phyloP scores from a whole-genome alignment of 2,329 filamentous ascomycete genomes.

The Hansfordia pulvinata region DNA sequence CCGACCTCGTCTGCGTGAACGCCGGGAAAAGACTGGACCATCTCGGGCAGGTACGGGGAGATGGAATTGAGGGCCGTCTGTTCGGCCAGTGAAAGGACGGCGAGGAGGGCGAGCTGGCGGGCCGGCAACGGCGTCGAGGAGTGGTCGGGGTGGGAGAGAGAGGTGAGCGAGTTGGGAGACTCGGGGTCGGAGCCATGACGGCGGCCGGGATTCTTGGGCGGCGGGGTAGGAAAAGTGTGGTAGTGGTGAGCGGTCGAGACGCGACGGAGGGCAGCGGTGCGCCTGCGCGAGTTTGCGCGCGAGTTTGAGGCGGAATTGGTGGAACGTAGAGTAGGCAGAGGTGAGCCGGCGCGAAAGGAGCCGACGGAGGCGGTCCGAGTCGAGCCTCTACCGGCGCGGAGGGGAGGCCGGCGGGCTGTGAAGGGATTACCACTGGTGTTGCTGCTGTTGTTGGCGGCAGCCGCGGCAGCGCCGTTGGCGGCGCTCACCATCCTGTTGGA shows the following conservation, averaged over 20 bases:
- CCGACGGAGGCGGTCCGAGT: conserved; percentile 10
- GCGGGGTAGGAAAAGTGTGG: conserved; percentile 68
- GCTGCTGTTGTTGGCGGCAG: no score
- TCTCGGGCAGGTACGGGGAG: conserved; percentile 83
- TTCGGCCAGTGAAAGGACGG: conserved; percentile 79
- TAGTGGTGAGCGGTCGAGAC: conserved; percentile 44
- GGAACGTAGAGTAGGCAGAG: conserved; percentile 10
- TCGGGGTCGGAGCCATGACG: conserved; percentile 17
- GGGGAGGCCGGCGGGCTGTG: no score
- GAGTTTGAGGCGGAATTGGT: no score
- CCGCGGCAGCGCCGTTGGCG: no score
- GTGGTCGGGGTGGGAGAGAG: conserved; percentile 22
- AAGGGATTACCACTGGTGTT: no score
- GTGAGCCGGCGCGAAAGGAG: conserved; percentile 19
- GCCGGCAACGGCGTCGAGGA: conserved; percentile 65
- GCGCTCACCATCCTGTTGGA: no score
- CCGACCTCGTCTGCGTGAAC: conserved; percentile 60
- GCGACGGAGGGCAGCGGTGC: conserved; percentile 11
- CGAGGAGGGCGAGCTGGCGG: conserved; percentile 71
- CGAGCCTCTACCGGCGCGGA: no score
- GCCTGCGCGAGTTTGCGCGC: conserved; percentile 1
- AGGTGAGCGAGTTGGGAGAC: conserved; percentile 14
- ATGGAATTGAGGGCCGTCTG: conserved; percentile 97
- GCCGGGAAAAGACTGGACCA: conserved; percentile 77
- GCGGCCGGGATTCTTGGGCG: conserved; percentile 49